Evolutionary conservation across 1,284 basidiomycete genomes (phyloP), one percentile per base, ranked within the genome.

Genomic region (Chalciporus sp.): DNA sequence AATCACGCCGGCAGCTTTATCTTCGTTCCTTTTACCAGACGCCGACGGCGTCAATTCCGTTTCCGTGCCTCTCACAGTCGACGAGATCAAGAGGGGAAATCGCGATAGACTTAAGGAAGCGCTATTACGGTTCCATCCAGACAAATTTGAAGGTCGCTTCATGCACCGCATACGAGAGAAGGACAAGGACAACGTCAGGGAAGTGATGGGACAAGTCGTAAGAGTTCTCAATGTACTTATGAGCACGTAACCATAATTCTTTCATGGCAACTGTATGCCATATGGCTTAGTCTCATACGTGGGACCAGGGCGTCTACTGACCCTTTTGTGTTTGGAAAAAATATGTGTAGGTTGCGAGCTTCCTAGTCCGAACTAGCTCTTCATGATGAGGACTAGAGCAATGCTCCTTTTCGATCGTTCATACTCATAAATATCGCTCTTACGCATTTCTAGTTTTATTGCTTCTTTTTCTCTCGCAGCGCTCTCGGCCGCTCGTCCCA

Each of bases 111-210:
- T 93, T 37, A 76, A 88, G 57, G 88, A 91, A 65, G 82, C 87
- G 0, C 80, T 93, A 65, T 69, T 92, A 31, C 80, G 87, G 12
- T 94, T 90, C 68, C 92, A 94, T 67, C 92, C 92, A 0, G 92
- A 95, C 72, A 89, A 92, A 61, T 94, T 94, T 62, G 87, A 92
- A 65, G 83, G 85, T 9, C 78, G 90, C 42, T 75, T 91, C 29
- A 82, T 92, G 75, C 67, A 68, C 28, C 75, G 77, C 7, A 79
- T 94, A 1, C 66, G 65, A 45, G 72, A 75, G 27, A 76, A 78
- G 23, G 94, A 98, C 62, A 80, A 79, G 70, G 83, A 84, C 56
- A 73, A 74, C 42, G 88, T 97, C 8, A 80, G 82, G 56, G 85
- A 90, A 61, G 92, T 85, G 4, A 88, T 95, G 49, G 89, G 89